Base-by-base conservation (phyloP, 2,329 filamentous ascomycete genomes). In the Gremmenia infestans region DNA sequence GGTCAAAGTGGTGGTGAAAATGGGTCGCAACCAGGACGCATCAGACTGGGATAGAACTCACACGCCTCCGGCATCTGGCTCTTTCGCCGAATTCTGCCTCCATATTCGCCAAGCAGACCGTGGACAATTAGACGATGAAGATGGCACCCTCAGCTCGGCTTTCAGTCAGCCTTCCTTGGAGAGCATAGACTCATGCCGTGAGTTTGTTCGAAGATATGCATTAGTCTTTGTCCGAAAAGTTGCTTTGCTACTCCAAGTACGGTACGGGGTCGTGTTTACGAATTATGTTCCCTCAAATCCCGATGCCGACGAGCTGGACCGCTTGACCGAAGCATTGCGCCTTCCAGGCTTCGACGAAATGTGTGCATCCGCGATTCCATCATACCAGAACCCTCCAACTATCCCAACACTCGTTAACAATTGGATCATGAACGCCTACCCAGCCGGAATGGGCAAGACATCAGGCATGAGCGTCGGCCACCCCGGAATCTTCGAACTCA, bases 401-500 rank as follows among this genome's bases (percentile, higher is more conserved):
- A 77, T 77, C 12, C 60, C 69, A 14, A 67, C 66, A 3, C 72
- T 86, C 2, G 78, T 83, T 15, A 70, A 73, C 4, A 87, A 87
- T 17, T 97, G 93, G 93, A 80, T 96, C 51, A 79, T 51, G 15
- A 60, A 64, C 40, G 53, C 54, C 51, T 47, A 49, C 22, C 3
- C 49, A 43, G 12, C 37, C 48, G 8, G 23, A 32, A 49, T 25
- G 39, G 35, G 15, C 37, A 32, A 9, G 35, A 53, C 14, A 11
- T 32, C 12, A 14, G 36, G 25, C 28, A 28, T 45, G 25, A 52
- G 17, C 61, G 65, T 81, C 64, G 86, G 88, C 54, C 94, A 99
- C 70, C 95, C 94, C 0, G 87, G 85, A 48, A 96, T 99, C 61
- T 96, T 94, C 67, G 94, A 99, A 71, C 82, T 99, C 23, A 86